These are phyloP conservation scores for Arthrinium puccinioides DNA, from an alignment of 2,329 filamentous ascomycete genomes.

Conservation along the genomic window DNA sequence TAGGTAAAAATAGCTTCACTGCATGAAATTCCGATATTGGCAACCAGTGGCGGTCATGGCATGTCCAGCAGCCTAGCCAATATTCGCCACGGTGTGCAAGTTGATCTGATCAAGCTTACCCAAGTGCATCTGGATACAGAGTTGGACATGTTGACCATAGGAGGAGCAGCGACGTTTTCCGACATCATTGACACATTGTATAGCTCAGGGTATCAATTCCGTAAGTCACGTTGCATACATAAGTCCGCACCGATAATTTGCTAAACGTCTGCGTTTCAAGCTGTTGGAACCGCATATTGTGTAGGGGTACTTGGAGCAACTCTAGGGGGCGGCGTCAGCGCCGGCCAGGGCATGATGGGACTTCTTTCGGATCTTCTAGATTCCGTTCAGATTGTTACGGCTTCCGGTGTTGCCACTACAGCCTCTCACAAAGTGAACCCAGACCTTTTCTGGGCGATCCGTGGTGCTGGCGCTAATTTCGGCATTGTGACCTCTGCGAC, in stretches of 20 bases:
- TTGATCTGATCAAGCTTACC: constrained; percentile 6
- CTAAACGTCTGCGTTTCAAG: no score
- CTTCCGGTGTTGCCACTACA: background rate
- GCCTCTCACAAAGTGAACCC: constrained; percentile 2
- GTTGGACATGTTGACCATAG: constrained; percentile 1
- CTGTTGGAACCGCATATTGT: constrained; percentile 3
- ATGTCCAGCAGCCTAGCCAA: background rate
- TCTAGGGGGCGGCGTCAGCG: constrained; percentile 4
- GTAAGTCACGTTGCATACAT: constrained; percentile 1
- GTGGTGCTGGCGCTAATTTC: constrained; percentile 9
- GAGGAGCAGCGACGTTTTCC: constrained; percentile 1
- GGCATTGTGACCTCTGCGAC: constrained; percentile 6
- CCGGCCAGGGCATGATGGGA: constrained; percentile 3
- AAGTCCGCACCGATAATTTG: no score
- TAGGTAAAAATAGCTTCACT: constrained; percentile 4
- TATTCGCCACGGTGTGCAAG: constrained; percentile 1
- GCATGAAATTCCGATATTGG: constrained; percentile 4
- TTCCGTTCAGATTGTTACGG: constrained; percentile 3
- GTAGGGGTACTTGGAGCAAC: constrained; percentile 3
- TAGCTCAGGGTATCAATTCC: constrained; percentile 2
- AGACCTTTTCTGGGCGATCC: constrained; percentile 8
- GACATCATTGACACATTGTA: constrained; percentile 2
- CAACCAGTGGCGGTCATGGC: constrained; percentile 4
- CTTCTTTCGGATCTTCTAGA: constrained; percentile 3
- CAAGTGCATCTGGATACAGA: background rate